Base-by-base conservation (phyloP, 257 asterid species). In the Hygrophila difformis region DNA sequence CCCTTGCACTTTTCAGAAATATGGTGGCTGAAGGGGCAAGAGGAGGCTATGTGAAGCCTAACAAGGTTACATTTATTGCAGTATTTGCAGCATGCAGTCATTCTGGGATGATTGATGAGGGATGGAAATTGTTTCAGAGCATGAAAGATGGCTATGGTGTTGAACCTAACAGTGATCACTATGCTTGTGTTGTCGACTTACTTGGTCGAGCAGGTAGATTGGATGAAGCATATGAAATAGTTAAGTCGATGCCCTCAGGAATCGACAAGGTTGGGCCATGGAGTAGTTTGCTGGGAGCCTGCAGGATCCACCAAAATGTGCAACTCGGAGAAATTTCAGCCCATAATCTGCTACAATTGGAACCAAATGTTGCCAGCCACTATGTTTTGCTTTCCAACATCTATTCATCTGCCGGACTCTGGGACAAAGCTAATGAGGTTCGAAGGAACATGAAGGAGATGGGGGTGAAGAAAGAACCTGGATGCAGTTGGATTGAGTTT, bases 241-340 rank as follows among this genome's bases (percentile, higher is more conserved):
- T 84, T 41, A 71, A 46, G 12, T 52, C 56, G 14, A 84, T 84
- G 82, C 89, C 93, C 2, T 1, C 21, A 4, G 58, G 69, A 24
- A 51, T 61, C 10, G 71, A 73, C 70, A 78, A 66, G 60, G 46
- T 60, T 6, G 93, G 82, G 54, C 86, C 82, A 16, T 87, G 94
- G 95, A 81, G 97, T 63, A 81, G 94, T 63, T 63, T 87, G 63
- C 73, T 84, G 24, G 95, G 93, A 23, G 84, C 94, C 31, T 81
- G 94, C 41, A 70, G 76, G 67, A 39, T 74, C 63, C 84, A 87
- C 73, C 78, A 60, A 41, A 76, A 84, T 40, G 76, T 87, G 33
- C 68, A 71, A 46, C 79, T 87, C 1, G 97, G 88, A 18, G 95
- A 84, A 63, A 76, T 77, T 13, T 39, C 94, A 2, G 93, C 93